Evolutionary conservation across 2,329 filamentous ascomycete genomes (phyloP), one percentile per base, ranked within the genome.

Genomic region (Aureobasidium lini): DNA sequence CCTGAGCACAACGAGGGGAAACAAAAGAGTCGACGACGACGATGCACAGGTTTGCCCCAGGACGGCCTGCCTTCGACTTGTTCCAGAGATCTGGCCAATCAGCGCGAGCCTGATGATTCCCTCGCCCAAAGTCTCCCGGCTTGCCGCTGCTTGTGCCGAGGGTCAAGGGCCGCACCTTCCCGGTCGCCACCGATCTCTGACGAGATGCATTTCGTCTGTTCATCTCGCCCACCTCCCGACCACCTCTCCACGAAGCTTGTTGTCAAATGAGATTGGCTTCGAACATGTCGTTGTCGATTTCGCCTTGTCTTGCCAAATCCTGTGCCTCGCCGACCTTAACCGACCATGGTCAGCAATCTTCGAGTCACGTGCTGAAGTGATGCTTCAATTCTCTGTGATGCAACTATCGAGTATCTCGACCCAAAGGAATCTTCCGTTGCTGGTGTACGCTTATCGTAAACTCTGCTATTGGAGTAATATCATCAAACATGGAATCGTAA

Each of bases 151-250:
- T 56, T 46, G 28, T 37, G 52, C 52, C 52, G 52, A 56, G 52
- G 44, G 37, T 46, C 42, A 46, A 48, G 15, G 43, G 18, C 53
- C 53, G 42, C 31, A n/a, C 28, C 15, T 37, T 50, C 31, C 40
- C 47, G 37, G 40, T 42, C 32, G 57, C 57, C 57, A 59, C 52
- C 52, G 57, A 59, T 59, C 57, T 15, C 16, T 53, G 47, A 59
- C 29, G 40, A 34, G 13, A 31, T 34, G 29, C 39, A 59, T 53
- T 59, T 34, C 18, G 29, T 13, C 15, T 34, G 2, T 13, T 9
- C 18, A 57, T 57, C 54, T 57, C 15, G 54, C 23, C 34, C 23
- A 31, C 43, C 11, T 40, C 34, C 15, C 43, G 31, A 6, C 3
- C 15, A 13, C 16, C 9, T 40, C 37, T 53, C 36, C 49, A 39